Base-by-base conservation (phyloP, 495 filamentous ascomycete genomes). In the Aspergillus conjunctus region DNA sequence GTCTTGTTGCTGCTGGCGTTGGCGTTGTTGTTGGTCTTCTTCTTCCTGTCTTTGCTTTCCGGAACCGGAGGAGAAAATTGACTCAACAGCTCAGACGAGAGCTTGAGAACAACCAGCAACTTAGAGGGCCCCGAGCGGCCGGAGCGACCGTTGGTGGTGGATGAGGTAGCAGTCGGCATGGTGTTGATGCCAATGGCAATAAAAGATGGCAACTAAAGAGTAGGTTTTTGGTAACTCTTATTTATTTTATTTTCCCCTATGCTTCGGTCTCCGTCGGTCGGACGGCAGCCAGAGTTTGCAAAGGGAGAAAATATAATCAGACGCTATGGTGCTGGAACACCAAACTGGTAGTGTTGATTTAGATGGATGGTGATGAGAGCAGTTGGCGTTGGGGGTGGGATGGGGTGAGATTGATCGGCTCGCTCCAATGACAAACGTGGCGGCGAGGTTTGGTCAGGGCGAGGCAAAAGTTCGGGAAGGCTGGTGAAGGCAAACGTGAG, bases 91-190 rank as follows among this genome's bases (percentile, higher is more conserved):
- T 78, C 70, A 33, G 79, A 68, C 7, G 81, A 69, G 51, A 89
- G 69, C 68, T 81, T 84, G 22, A 89, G 75, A 45, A 75, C 75
- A 68, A 89, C 64, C 31, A 85, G 67, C 66, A 73, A 67, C 70
- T 82, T 82, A 50, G 63, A 59, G 51, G 56, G 49, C 18, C 68
- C 66, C 34, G 77, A 68, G 56, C 72, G 64, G 63, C 68, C 73
- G 61, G 75, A 71, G 68, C 72, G 69, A 74, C 70, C 68, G 73
- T 74, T 71, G 61, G 68, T 63, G 58, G 61, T 54, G 32, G 65
- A 54, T 46, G 75, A 66, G 56, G 63, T 68, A 58, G 68, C 67
- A 51, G 66, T 62, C 48, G 71, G 69, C 68, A 75, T 77, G 61
- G 50, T 77, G 62, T 44, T 56, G 43, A 45, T 54, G 10, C 48